Percentiles rank a stretch among this genome's conserved stretches.
Evolutionary conservation across 768 basidiomycete genomes (phyloP).

Genomic region (Lepiota venenata): DNA sequence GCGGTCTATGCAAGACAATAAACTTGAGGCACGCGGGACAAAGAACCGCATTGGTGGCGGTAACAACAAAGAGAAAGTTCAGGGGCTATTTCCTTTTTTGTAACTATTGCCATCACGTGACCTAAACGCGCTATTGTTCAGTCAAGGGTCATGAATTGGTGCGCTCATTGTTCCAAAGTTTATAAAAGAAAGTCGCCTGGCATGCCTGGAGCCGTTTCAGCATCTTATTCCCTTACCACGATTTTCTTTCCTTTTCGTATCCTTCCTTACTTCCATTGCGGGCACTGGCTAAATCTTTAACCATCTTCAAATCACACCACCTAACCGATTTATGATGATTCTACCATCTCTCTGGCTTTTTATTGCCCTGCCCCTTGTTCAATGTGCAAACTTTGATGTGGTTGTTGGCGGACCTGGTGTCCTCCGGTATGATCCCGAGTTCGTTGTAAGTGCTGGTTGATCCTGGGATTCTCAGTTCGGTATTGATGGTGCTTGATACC

Average conservation of each 20-base stretch:
- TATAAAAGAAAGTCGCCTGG: constrained; percentile 10
- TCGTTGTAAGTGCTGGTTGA: constrained; percentile 29
- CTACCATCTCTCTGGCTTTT: constrained; percentile 14
- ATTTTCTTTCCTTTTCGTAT: not conserved
- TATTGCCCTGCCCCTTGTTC: constrained; percentile 28
- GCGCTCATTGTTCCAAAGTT: not conserved
- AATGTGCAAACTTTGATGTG: constrained; percentile 37
- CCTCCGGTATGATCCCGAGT: constrained; percentile 37
- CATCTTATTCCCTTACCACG: not conserved
- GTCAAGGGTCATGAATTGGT: not conserved
- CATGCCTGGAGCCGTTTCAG: not conserved
- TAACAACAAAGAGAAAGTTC: too few species aligned
- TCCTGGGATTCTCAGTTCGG: not conserved
- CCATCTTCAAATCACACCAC: constrained; percentile 5
- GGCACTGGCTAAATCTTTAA: constrained; percentile 16
- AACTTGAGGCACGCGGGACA: too few species aligned
- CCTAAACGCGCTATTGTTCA: not conserved
- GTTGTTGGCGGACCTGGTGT: constrained; percentile 45
- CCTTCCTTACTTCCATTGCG: not conserved
- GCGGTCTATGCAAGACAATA: too few species aligned
- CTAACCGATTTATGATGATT: constrained; percentile 10
- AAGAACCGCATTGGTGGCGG: too few species aligned
- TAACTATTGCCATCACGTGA: too few species aligned
- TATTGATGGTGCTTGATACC: not conserved
- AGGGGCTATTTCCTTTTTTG: too few species aligned